Base-by-base conservation (phyloP, 2,329 filamentous ascomycete genomes). In the Alternaria infectoria region DNA sequence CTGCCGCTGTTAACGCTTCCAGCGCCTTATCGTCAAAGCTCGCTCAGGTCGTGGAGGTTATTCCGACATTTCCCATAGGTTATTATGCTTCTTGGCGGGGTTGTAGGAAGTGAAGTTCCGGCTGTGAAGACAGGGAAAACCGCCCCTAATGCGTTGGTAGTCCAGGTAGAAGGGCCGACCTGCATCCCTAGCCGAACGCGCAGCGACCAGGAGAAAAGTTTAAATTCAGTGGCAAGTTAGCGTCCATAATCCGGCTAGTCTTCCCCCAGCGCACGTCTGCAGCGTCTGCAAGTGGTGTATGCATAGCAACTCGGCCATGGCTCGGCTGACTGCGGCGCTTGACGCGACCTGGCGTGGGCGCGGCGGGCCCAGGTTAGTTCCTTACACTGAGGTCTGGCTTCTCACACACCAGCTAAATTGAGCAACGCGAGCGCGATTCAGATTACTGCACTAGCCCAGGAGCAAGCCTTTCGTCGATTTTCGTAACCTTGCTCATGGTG, bases 331-430 rank as follows among this genome's bases (percentile, higher is more conserved):
- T 64, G 59, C 65, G 64, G 67, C 69, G 69, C 69, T 71, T 71
- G 67, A 72, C 66, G 68, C 70, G 67, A 70, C 62, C 59, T 59
- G 64, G 61, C 50, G 45, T 63, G 59, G 47, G 50, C 55, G 57
- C 45, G 49, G 51, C 57, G 45, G 55, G 65, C 60, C 61, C 62
- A 61, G 63, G 52, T 68, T 61, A 59, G 62, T 54, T 58, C 61
- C 62, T 67, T 64, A 66, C 61, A 64, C 66, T 66, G 58, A 65
- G 61, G 60, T 67, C 62, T 56, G 45, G 49, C 21, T 62, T 58
- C 54, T 64, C 55, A 54, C 67, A 68, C 72, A 73, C 71, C 74
- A 69, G 73, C 74, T 71, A 70, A 67, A 76, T 74, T 66, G 68
- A 68, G 67, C 61, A 62, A 62, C 61, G 58, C 65, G 64, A 67